phyloP scores from a whole-genome alignment of 805 yeast genomes.

The Pichia nakasei region DNA sequence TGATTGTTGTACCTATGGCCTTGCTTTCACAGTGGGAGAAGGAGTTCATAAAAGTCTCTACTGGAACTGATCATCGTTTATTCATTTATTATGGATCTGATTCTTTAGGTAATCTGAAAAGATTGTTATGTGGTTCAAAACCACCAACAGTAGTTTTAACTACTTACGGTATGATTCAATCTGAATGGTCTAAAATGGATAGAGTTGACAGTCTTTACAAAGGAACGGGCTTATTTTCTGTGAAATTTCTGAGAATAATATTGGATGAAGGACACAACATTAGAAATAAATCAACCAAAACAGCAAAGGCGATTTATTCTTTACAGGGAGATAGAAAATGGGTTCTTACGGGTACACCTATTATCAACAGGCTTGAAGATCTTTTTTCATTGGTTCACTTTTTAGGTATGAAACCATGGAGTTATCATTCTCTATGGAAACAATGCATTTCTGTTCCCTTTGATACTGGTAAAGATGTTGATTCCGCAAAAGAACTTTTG shows the following conservation, averaged over 20 bases:
- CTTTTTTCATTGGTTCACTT: constrained; percentile 69
- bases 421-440: constrained; percentile 77
- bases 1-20: constrained; percentile 86
- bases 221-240: constrained; percentile 53
- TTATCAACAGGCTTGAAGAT: constrained; percentile 82
- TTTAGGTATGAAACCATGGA: constrained; percentile 83
- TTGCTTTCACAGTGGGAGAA: constrained; percentile 84
- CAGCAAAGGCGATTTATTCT: constrained; percentile 69
- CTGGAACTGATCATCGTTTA: constrained; percentile 33
- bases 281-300: constrained; percentile 66
- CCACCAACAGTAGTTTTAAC: constrained; percentile 71
- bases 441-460: constrained; percentile 78
- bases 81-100: constrained; percentile 71
- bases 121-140: constrained; percentile 32
- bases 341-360: constrained; percentile 91
- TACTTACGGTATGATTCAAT: constrained; percentile 79
- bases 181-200: constrained; percentile 52
- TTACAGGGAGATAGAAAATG: constrained; percentile 62
- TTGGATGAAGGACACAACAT: constrained; percentile 90
- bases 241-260: constrained; percentile 59
- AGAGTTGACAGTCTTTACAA: constrained; percentile 21
- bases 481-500: constrained; percentile 74
- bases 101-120: constrained; percentile 40
- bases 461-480: constrained; percentile 53
- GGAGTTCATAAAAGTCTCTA: constrained; percentile 59